phyloP scores from a whole-genome alignment of 495 filamentous ascomycete genomes.

The Aspergillus bertholletiae region DNA sequence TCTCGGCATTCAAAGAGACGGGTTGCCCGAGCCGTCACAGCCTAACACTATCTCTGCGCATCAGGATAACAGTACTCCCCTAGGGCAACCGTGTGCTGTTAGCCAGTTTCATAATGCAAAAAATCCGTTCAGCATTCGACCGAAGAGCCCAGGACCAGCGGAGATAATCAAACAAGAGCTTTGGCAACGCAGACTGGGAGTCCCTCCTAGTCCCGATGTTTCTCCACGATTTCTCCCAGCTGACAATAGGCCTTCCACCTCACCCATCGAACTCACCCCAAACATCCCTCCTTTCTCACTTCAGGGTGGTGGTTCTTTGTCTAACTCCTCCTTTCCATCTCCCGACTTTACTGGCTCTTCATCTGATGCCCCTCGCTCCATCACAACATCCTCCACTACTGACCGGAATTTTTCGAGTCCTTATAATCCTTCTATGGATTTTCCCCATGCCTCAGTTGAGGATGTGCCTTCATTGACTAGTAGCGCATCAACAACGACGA shows the following conservation, averaged over 20 bases:
- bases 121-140: constrained; percentile 21
- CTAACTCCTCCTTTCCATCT: constrained; percentile 47
- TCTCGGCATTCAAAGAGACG: constrained; percentile 47
- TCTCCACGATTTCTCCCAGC: constrained; percentile 42
- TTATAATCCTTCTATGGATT: constrained; percentile 58
- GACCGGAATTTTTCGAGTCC: constrained; percentile 41
- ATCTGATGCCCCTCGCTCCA: constrained; percentile 53
- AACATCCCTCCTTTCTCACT: constrained; percentile 46
- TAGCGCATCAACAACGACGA: constrained; percentile 82
- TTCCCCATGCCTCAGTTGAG: constrained; percentile 72
- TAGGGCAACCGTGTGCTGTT: constrained; percentile 1
- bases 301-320: constrained; percentile 34
- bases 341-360: constrained; percentile 49
- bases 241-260: constrained; percentile 46
- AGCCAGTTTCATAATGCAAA: constrained; percentile 14
- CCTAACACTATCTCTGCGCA: not conserved
- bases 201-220: constrained; percentile 37
- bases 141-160: constrained; percentile 18
- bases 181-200: constrained; percentile 17
- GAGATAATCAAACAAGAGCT: constrained; percentile 33
- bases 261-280: constrained; percentile 51
- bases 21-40: not conserved
- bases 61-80: not conserved
- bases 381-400: constrained; percentile 46
- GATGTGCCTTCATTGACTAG: constrained; percentile 85